Evolutionary conservation across 2,329 filamentous ascomycete genomes (phyloP), one percentile per base, ranked within the genome.

Genomic region (Dryadomyces sulphureus): DNA sequence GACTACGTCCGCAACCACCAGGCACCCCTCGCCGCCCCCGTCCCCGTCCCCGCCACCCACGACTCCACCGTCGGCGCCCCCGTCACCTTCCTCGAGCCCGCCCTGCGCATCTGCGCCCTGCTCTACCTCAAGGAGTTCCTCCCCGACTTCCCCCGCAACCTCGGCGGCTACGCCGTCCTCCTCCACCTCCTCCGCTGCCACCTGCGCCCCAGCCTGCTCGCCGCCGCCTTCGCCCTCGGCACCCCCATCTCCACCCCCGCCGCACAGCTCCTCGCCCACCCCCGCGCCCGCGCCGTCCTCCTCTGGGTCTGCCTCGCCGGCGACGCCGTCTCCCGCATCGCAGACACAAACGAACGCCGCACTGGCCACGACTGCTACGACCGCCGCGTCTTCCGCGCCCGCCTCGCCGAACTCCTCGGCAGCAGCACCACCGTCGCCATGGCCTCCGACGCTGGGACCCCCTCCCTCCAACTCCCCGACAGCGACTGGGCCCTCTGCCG

Each of bases 91-190:
- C 52, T 61, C 14, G 56, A 61, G 38, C 52, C 56, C 0, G 53
- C 57, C 9, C 48, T 62, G 36, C 56, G 61, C 16, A 53, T 59
- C 16, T 52, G 53, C 25, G 54, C 51, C 9, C 50, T 63, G 19
- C 53, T 62, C 2, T 60, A 56, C 45, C 50, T 62, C 21, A 60
- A 61, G 40, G 56, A 60, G 35, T 53, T 59, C 9, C 50, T 62
- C 1, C 59, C 60, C 1, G 58, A 60, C 43, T 58, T 54, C 43
- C 58, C 57, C 16, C 53, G 54, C 43, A 60, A 59, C 38, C 41
- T 60, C 1, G 58, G 59, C 46, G 57, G 56, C 20, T 61, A 59
- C 43, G 54, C 52, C 6, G 54, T 60, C 3, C 50, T 61, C 17
- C 50, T 63, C 22, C 42, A 47, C 8, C 50, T 62, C 14, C 53